Base-by-base conservation (phyloP, 768 basidiomycete genomes). In the Cyathus striatus region DNA sequence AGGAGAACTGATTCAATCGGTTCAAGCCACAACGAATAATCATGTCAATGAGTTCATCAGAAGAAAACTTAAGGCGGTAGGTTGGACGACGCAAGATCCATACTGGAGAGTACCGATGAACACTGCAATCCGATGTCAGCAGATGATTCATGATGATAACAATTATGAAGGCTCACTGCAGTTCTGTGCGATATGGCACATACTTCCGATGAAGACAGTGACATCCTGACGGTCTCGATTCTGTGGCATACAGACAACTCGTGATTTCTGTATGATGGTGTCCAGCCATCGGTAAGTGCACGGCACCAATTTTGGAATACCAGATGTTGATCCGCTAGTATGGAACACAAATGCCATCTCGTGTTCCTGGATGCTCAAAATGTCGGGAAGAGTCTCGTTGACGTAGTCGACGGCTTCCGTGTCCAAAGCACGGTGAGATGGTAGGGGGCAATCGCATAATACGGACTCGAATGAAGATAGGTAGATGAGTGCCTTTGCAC, bases 241-340 rank as follows among this genome's bases (percentile, higher is more conserved):
- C 46, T 59, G 63, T 39, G 82, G 81, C 49, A 55, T 59, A 45
- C 70, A 69, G 42, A 76, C 68, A 46, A 72, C 68, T 45, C 65
- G 57, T 27, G 83, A 78, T 60, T 90, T 90, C n/a, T 68, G 52
- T 40, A 80, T 62, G 2, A 75, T 76, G n/a, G 73, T 61, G 47
- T 76, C 62, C 22, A 90, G 49, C 87, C 86, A 89, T 22, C 64
- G 72, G 50, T 77, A 79, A 52, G 64, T 83, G 62, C 83, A 82
- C 13, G 78, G 84, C 0, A 90, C 82, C 21, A 89, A 78, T 55
- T 87, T 89, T 1, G 87, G 87, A 53, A 78, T 83, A 38, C 86
- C 86, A n/a, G 85, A 88, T 5, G 87, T 89, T 27, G 86, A 88
- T 13, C 87, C 87, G 45, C 81, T 83, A 6, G 87, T 88, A 59